Conservation (phyloP, 148 eudicot genomes). For the Pouteria glomerata region DNA sequence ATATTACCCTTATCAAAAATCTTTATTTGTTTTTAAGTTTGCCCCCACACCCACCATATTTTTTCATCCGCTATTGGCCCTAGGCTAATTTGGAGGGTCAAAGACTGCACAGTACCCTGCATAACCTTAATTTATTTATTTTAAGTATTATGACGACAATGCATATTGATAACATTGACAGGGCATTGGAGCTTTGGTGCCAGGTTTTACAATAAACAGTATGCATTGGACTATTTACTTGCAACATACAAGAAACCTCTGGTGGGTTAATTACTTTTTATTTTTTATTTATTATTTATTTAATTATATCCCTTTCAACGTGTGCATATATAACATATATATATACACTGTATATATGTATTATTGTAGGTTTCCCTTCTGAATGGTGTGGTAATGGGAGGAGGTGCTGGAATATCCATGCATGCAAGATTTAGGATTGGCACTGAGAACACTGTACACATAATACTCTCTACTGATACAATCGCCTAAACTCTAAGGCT, state of each 20-base stretch:
- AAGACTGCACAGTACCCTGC: too few relatives aligned
- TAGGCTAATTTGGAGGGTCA: too few relatives aligned
- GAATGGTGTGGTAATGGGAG: conserved; percentile 25
- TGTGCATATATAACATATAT: not conserved
- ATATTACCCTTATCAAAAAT: too few relatives aligned
- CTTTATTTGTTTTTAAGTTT: too few relatives aligned
- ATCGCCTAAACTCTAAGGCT: too few relatives aligned
- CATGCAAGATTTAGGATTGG: conserved; percentile 19
- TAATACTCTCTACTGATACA: too few relatives aligned
- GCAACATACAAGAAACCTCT: conserved; percentile 16
- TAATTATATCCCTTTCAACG: not conserved
- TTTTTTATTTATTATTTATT: not conserved
- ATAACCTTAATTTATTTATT: too few relatives aligned
- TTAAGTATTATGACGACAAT: not conserved
- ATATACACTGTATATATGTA: not conserved
- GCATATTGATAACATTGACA: not conserved
- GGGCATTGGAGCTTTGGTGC: conserved; percentile 28
- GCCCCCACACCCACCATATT: too few relatives aligned
- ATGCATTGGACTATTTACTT: conserved; percentile 21
- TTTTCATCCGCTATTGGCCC: too few relatives aligned
- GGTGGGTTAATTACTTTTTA: not conserved
- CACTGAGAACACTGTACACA: conserved; percentile 21
- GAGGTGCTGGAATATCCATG: conserved; percentile 29
- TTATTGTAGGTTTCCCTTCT: conserved; percentile 15
- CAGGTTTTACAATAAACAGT: conserved; percentile 19